Evolutionary conservation across 257 asterid genomes (phyloP), one percentile per base, ranked within the genome.

Genomic region (Scutellaria minor): DNA sequence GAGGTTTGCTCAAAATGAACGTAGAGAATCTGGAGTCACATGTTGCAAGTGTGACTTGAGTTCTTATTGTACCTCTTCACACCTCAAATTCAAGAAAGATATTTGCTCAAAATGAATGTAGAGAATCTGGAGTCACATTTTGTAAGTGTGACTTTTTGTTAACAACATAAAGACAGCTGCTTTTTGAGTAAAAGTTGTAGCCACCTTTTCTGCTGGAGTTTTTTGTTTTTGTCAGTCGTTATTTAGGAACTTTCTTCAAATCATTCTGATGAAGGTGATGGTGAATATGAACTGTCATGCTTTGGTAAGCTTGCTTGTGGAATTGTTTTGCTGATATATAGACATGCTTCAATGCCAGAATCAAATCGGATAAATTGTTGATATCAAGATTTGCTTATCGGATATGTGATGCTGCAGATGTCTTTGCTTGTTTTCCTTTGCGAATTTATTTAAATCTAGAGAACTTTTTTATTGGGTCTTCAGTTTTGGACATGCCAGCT

Each of bases 231-330:
- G 39, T 12, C 8, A 31, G 9, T 31, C 31, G 31, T 22, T 27
- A 64, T 55, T 47, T 50, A 40, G 45, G 4, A 15, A n/a, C 5
- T 53, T 39, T 50, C 2, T 31, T 42, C 14, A 62, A 55, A 53
- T 53, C 62, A 50, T 39, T 71, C 5, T 7, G 6, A 42, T 45
- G 51, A 12, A 64, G 39, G 54, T 35, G 67, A 64, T 58, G 22
- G 57, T 66, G 56, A 64, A 22, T 48, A 59, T 53, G 77, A 72
- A 68, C 20, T 45, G 68, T 46, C 55, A 9, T 63, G 61, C 40
- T 51, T 50, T 54, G 24, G 74, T 64, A 5, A 42, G 45, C n/a
- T 20, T 22, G 40, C 39, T 65, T 52, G 35, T 48, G 62, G 14
- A 35, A 64, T 27, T 37, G 57, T 57, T 70, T 48, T 44, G 69